phyloP scores from a whole-genome alignment of 352 stramenopile species.

The Pythium biforme region DNA sequence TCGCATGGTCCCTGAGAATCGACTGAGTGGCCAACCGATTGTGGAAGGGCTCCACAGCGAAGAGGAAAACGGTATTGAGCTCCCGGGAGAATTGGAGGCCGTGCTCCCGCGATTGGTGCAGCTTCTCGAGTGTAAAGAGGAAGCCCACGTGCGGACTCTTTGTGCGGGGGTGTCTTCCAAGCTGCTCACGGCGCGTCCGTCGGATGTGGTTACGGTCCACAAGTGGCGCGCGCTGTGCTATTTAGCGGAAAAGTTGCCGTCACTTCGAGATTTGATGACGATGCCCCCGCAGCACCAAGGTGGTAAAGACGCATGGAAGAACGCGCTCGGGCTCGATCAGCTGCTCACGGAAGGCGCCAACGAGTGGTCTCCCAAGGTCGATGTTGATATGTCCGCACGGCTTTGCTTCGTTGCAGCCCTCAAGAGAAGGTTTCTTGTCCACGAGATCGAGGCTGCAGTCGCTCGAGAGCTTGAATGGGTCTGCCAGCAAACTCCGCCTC shows the following conservation, averaged over 20 bases:
- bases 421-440: slow-evolving; percentile 3
- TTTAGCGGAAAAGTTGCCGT: slow-evolving; percentile 18
- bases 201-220: slow-evolving; percentile 17
- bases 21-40: background rate
- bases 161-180: slow-evolving; percentile 25
- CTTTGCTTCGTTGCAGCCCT: slow-evolving; percentile 20
- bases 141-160: slow-evolving; percentile 15
- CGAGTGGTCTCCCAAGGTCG: slow-evolving; percentile 11
- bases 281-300: background rate
- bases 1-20: background rate
- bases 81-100: slow-evolving; percentile 5
- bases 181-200: slow-evolving; percentile 16
- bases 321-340: slow-evolving; percentile 15
- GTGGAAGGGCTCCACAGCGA: background rate
- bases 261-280: slow-evolving; percentile 16
- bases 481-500: background rate
- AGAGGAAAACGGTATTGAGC: background rate
- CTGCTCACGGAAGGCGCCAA: background rate
- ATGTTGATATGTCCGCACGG: slow-evolving; percentile 3
- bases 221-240: slow-evolving; percentile 31
- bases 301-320: slow-evolving; percentile 16
- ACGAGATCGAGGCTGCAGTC: slow-evolving; percentile 10
- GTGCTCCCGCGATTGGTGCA: slow-evolving; percentile 16
- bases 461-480: slow-evolving; percentile 17
- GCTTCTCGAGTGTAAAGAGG: slow-evolving; percentile 24